These are phyloP conservation scores for Amanita brunnescens DNA, from an alignment of 768 basidiomycete genomes.

Conservation along the genomic window DNA sequence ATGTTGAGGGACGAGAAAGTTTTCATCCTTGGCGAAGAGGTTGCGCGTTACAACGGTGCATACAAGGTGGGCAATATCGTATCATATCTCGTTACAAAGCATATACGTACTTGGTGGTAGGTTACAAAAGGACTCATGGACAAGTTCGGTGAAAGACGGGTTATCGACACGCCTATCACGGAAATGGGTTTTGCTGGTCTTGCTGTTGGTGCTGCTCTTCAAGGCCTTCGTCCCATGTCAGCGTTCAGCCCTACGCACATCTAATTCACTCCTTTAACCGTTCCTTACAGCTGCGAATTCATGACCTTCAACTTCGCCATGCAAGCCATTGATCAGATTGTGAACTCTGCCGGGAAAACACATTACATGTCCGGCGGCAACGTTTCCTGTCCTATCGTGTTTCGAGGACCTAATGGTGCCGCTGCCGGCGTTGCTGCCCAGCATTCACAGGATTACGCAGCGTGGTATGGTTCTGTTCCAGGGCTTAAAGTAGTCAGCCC, in stretches of 20 bases:
- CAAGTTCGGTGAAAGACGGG: slow-evolving; percentile 98
- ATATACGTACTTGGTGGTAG: slow-evolving; percentile 30
- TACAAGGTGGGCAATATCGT: slow-evolving; percentile 62
- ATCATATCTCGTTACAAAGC: background rate
- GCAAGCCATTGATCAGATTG: slow-evolving; percentile 99
- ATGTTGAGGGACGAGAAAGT: slow-evolving; percentile 95
- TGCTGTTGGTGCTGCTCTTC: slow-evolving; percentile 89
- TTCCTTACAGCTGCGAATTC: slow-evolving; percentile 80
- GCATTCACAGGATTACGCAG: slow-evolving; percentile 95
- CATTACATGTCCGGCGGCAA: slow-evolving; percentile 99
- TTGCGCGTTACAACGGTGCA: slow-evolving; percentile 96
- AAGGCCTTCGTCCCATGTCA: slow-evolving; percentile 90
- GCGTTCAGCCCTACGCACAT: slow-evolving; percentile 14
- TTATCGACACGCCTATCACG: slow-evolving; percentile 94
- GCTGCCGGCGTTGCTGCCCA: slow-evolving; percentile 95
- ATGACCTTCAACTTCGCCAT: slow-evolving; percentile 99
- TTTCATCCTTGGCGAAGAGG: slow-evolving; percentile 95
- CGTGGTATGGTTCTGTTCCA: slow-evolving; percentile 90
- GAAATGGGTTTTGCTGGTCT: slow-evolving; percentile 99
- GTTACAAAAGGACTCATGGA: slow-evolving; percentile 98
- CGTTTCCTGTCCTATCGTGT: slow-evolving; percentile 96
- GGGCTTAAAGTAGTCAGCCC: slow-evolving; percentile 97
- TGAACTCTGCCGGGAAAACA: slow-evolving; percentile 99
- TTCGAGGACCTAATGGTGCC: slow-evolving; percentile 99
- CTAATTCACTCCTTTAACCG: slow-evolving; percentile 2